A percentile compares a stretch with the other conserved stretches of the same genome.
Conservation (phyloP, 345 rosid species). For the Aegle marmelos region DNA sequence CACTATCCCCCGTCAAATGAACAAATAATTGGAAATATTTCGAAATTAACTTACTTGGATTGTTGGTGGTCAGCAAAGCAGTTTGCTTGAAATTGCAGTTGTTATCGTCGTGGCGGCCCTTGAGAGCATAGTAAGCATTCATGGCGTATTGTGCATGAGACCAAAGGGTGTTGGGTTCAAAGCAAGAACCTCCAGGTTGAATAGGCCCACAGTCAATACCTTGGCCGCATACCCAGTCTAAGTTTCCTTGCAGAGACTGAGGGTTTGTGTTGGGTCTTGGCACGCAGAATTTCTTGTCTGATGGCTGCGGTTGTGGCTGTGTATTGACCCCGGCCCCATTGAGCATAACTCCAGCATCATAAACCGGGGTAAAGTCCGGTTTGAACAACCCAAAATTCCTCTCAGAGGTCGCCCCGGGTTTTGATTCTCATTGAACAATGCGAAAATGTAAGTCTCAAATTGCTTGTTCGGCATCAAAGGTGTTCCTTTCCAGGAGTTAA, state of each 20-base stretch:
- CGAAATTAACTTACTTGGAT: conserved; percentile 47
- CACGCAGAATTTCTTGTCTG: conserved; percentile 52
- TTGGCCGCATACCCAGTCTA: conserved; percentile 60
- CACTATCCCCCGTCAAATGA: too few relatives aligned
- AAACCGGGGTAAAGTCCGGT: conserved; percentile 69
- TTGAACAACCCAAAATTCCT: conserved; percentile 74
- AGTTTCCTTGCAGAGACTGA: conserved; percentile 46
- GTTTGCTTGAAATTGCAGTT: conserved; percentile 51
- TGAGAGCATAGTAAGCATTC: conserved; percentile 59
- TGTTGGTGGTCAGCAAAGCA: conserved; percentile 33
- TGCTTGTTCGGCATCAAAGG: conserved; percentile 73
- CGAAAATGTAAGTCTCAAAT: conserved; percentile 72
- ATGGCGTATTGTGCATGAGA: conserved; percentile 64
- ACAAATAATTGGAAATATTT: not conserved
- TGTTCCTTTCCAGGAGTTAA: conserved; percentile 53
- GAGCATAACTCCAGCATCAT: conserved; percentile 51
- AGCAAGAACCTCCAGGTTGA: conserved; percentile 72
- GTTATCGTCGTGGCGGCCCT: conserved; percentile 31
- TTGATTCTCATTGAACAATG: conserved; percentile 71
- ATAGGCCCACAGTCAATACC: conserved; percentile 72
- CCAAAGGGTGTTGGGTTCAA: conserved; percentile 42
- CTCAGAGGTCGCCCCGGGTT: conserved; percentile 66
- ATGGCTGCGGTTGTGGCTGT: not conserved
- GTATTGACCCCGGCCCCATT: not conserved
- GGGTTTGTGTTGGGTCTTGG: conserved; percentile 40